Evolutionary conservation across 2,329 filamentous ascomycete genomes (phyloP), one percentile per base, ranked within the genome.

Genomic region (Ceratocystis harringtonii): DNA sequence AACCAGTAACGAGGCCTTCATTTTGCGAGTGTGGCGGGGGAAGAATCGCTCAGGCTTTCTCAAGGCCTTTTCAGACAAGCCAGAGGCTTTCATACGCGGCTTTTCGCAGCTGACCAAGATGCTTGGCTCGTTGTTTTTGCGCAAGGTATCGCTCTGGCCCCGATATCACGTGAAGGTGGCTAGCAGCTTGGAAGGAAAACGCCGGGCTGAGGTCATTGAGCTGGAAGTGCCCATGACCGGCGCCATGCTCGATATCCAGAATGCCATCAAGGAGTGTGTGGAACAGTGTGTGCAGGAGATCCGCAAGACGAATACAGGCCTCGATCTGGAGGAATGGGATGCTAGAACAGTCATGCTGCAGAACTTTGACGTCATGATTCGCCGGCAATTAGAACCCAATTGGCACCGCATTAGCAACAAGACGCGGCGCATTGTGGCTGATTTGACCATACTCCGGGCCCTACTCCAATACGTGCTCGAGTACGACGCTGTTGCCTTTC

Each of bases 321-420:
- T 66, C 5, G 92, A 97, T 70, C 92, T 97, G 85, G 92, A 95
- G 67, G 92, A 96, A 72, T 97, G 92, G 92, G 96, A 90, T 62
- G 79, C 96, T 19, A 92, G 97, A 74, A 96, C 89, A 72, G 92
- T 92, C 44, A 77, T 97, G 68, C 88, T 96, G 69, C 89, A 88
- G 72, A 95, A 91, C 71, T 99, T 99, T 73, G 94, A 97, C 73
- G 79, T 89, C 68, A 87, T 92, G 65, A 85, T 99, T 62, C 83
- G 92, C 68, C 83, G 92, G 66, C 94, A 99, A 74, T 78, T 99
- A 19, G 92, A 97, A 72, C 92, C 92, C 3, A 92, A 97, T 67
- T 99, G 94, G 94, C 94, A 99, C 77, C 85, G 94, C 64, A 89
- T 96, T 63, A 96, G 89, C 74, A 95, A 89, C 81, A 91, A 94